Evolutionary conservation across 2,329 filamentous ascomycete species (phyloP).

Genomic region (Colletotrichum sp.): DNA sequence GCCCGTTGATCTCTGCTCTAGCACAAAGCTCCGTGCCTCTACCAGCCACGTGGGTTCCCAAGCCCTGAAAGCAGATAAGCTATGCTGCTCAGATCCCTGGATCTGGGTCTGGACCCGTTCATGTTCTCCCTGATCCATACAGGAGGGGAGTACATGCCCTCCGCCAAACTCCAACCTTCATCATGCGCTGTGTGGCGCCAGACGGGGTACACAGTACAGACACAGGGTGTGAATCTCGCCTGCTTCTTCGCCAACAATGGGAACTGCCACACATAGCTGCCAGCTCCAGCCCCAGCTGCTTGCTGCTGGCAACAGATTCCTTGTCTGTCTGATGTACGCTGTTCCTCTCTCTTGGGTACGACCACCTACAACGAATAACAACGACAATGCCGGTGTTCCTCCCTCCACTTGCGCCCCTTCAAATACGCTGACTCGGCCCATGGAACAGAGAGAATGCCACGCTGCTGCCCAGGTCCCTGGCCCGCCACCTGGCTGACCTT

Average conservation of each 20-base stretch:
- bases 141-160: neutral
- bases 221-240: neutral
- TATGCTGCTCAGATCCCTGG: conserved; percentile 15
- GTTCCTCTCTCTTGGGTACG: neutral
- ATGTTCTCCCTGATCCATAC: neutral
- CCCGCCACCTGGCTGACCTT: neutral
- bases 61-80: conserved; percentile 12
- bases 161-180: neutral
- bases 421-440: conserved; percentile 13
- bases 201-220: neutral
- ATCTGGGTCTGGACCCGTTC: neutral
- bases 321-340: neutral
- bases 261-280: neutral
- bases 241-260: neutral
- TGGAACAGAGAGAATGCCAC: neutral
- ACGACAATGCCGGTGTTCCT: neutral
- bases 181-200: neutral
- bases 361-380: neutral
- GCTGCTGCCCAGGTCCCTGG: neutral
- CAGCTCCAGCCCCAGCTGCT: neutral
- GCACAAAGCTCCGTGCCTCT: conserved; percentile 15
- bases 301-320: neutral
- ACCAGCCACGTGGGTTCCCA: conserved; percentile 10
- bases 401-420: neutral
- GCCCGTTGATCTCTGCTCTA: conserved; percentile 14